Conservation (phyloP, 2,329 filamentous ascomycete genomes). For the Xylariales sp. region DNA sequence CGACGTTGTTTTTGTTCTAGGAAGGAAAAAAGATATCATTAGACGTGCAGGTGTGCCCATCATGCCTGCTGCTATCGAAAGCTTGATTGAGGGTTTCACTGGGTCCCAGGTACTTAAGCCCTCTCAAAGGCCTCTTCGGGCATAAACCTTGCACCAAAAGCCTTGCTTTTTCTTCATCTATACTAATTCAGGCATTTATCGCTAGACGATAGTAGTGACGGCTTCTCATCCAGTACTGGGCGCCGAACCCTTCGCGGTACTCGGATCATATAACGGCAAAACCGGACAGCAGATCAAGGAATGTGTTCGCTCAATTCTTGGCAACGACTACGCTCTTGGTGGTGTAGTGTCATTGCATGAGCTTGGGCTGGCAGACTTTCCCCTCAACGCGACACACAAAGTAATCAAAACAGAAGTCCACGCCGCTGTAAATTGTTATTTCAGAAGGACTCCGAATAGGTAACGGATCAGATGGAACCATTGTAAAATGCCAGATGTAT, state of each 20-base stretch:
- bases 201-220: neutral
- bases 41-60: slow-evolving; percentile 5
- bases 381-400: slow-evolving; percentile 10
- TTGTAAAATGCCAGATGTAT: too few relatives aligned
- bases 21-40: slow-evolving; percentile 6
- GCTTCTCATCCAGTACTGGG: neutral
- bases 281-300: neutral
- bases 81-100: slow-evolving; percentile 10
- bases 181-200: neutral
- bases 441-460: too few relatives aligned
- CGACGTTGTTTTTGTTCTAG: slow-evolving; percentile 11
- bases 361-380: slow-evolving; percentile 9
- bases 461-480: too few relatives aligned
- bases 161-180: too few relatives aligned
- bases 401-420: slow-evolving; percentile 10
- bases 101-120: slow-evolving; percentile 6
- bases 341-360: slow-evolving; percentile 9
- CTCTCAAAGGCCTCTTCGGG: too few relatives aligned
- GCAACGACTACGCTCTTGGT: slow-evolving; percentile 1
- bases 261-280: neutral
- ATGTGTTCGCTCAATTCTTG: slow-evolving; percentile 5
- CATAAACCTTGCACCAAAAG: too few relatives aligned
- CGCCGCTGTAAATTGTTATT: too few relatives aligned
- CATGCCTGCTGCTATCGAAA: slow-evolving; percentile 11
- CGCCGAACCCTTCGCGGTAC: neutral